Evolutionary conservation across 2,329 filamentous ascomycete species (phyloP).

Genomic region (Neopestalotiopsis sp.): DNA sequence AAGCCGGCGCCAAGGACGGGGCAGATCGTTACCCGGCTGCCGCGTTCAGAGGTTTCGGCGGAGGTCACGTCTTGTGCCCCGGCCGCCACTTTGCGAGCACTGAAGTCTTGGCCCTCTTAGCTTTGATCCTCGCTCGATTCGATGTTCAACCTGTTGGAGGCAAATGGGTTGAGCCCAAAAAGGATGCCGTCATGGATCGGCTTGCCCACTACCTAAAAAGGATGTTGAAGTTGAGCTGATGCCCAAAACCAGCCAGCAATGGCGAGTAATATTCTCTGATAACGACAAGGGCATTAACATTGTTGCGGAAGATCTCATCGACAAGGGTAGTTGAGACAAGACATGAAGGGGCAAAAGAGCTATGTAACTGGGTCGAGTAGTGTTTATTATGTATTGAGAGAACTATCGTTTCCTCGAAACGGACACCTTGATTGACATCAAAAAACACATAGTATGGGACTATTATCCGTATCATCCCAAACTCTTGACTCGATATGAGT

Average conservation of each 20-base stretch:
- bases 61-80: conserved; percentile 20
- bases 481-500: too few relatives aligned
- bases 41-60: conserved; percentile 16
- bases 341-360: too few relatives aligned
- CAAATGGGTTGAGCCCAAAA: conserved; percentile 21
- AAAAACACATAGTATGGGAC: too few relatives aligned
- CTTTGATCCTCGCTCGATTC: conserved; percentile 23
- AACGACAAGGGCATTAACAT: conserved; percentile 20
- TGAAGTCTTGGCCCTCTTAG: conserved; percentile 23
- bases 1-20: conserved; percentile 9
- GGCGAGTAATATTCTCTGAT: conserved; percentile 20
- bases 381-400: too few relatives aligned
- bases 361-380: too few relatives aligned
- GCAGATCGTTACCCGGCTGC: conserved; percentile 18
- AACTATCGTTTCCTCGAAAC: too few relatives aligned
- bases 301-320: conserved; percentile 19
- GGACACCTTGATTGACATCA: too few relatives aligned
- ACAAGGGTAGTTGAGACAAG: neutral
- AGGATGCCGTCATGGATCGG: conserved; percentile 23
- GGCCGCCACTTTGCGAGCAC: conserved; percentile 26
- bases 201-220: conserved; percentile 22
- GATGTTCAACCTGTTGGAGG: conserved; percentile 21
- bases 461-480: too few relatives aligned
- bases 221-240: conserved; percentile 17
- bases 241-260: conserved; percentile 19